Evolutionary conservation across 192 early-diverging fungal genomes (phyloP).

Genomic region (Linnemannia exigua): DNA sequence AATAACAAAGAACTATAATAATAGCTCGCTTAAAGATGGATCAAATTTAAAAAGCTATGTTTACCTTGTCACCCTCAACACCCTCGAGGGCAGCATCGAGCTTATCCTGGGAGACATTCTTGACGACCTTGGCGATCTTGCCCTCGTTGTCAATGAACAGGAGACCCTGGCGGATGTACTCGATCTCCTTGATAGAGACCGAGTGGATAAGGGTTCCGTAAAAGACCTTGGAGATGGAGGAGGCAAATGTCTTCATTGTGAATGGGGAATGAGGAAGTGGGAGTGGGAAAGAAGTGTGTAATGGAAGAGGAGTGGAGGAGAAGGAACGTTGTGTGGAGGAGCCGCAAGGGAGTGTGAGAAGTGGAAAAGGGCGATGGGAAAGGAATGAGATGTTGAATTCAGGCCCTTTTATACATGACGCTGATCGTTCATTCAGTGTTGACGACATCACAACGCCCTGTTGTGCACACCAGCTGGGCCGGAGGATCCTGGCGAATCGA

Average conservation of each 20-base stretch:
- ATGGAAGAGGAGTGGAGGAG: background rate
- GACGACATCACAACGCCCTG: conserved; percentile 1
- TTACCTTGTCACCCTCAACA: conserved; percentile 49
- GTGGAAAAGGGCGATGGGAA: conserved; percentile 42
- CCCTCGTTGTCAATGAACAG: conserved; percentile 78
- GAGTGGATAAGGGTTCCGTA: conserved; percentile 80
- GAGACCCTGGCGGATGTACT: conserved; percentile 74
- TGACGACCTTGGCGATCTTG: conserved; percentile 74
- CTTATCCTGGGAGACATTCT: conserved; percentile 58
- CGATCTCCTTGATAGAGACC: conserved; percentile 71
- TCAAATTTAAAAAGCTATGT: background rate
- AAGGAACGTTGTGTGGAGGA: conserved; percentile 8
- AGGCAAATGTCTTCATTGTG: conserved; percentile 47
- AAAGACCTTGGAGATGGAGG: conserved; percentile 62
- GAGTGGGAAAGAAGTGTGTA: background rate
- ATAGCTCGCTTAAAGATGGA: background rate
- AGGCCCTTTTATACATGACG: conserved; percentile 28
- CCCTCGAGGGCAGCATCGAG: conserved; percentile 42
- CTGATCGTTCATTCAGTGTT: background rate
- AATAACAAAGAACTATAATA: background rate
- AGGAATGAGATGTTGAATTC: background rate
- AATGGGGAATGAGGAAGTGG: background rate
- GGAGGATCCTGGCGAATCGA: background rate
- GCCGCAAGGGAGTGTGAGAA: conserved; percentile 37
- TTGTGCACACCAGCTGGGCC: background rate